Percentiles rank a stretch among this genome's conserved stretches.
Evolutionary conservation across 2,329 filamentous ascomycete species (phyloP).

Genomic region (Xylariaceae sp.): DNA sequence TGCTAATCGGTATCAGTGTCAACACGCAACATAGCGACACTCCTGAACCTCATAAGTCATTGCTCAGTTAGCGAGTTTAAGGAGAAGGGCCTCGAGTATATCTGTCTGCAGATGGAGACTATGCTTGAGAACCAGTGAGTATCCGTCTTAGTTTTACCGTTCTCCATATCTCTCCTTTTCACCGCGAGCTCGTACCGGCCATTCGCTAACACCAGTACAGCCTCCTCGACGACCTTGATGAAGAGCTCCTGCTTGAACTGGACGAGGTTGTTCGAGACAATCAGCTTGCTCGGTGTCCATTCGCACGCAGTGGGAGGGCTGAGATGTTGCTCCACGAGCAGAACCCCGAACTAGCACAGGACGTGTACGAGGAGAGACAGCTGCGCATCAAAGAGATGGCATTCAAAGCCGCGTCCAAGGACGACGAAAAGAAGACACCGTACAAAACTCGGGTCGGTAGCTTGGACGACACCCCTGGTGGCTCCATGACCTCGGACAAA

Average conservation of each 20-base stretch:
- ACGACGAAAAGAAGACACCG: slow-evolving; percentile 60
- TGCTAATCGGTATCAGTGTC: slow-evolving; percentile 48
- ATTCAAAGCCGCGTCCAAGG: slow-evolving; percentile 56
- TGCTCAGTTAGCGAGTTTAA: slow-evolving; percentile 84
- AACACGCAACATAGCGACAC: slow-evolving; percentile 74
- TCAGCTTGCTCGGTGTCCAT: slow-evolving; percentile 71
- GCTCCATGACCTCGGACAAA: slow-evolving; percentile 40
- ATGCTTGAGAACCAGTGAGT: slow-evolving; percentile 77
- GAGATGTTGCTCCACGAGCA: slow-evolving; percentile 61
- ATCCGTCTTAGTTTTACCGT: no score
- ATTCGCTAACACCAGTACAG: slow-evolving; percentile 19
- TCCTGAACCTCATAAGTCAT: slow-evolving; percentile 81
- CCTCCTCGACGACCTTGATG: slow-evolving; percentile 77
- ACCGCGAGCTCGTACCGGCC: no score
- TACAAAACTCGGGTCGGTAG: slow-evolving; percentile 56
- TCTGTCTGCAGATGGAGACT: slow-evolving; percentile 83
- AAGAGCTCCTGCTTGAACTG: slow-evolving; percentile 74
- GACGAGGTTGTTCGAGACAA: slow-evolving; percentile 76
- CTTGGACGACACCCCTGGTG: slow-evolving; percentile 53
- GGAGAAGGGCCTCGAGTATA: slow-evolving; percentile 79
- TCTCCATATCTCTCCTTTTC: no score
- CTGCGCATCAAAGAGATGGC: slow-evolving; percentile 71
- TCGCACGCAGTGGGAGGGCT: slow-evolving; percentile 69
- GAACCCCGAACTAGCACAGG: slow-evolving; percentile 56
- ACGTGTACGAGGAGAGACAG: slow-evolving; percentile 64